Percentiles rank a stretch among this genome's conserved stretches.
Evolutionary conservation across 2,329 filamentous ascomycete genomes (phyloP).

Genomic region (Talaromyces sp.): DNA sequence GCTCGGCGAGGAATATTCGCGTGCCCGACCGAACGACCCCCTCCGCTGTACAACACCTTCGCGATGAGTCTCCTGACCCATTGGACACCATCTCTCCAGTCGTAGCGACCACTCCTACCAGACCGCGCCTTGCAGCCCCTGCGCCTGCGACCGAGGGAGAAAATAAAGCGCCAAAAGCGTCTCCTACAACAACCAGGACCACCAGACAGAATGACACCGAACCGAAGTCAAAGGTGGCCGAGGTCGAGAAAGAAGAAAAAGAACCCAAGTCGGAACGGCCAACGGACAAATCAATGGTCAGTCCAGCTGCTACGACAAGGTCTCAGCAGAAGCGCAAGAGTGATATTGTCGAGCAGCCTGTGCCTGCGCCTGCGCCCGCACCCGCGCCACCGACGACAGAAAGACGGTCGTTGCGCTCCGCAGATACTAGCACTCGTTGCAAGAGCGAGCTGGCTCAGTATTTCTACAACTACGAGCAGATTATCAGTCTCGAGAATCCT

Average conservation of each 20-base stretch:
- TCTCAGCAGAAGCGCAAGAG: constrained; percentile 10
- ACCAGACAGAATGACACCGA: constrained; percentile 16
- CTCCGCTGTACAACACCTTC: constrained; percentile 13
- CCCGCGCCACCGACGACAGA: constrained; percentile 42
- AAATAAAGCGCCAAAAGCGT: constrained; percentile 12
- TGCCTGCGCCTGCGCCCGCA: neutral
- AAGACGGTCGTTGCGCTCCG: constrained; percentile 79
- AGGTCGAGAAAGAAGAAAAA: constrained; percentile 1
- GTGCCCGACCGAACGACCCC: constrained; percentile 14
- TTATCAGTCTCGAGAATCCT: constrained; percentile 82
- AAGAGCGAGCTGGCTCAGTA: constrained; percentile 91
- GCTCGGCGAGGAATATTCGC: constrained; percentile 10
- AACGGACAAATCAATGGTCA: neutral
- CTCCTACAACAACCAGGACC: constrained; percentile 18
- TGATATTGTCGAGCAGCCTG: constrained; percentile 10
- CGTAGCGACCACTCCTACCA: constrained; percentile 5
- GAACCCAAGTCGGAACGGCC: neutral
- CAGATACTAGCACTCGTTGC: constrained; percentile 77
- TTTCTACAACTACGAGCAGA: constrained; percentile 91
- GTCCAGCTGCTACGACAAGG: neutral
- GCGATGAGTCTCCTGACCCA: constrained; percentile 27
- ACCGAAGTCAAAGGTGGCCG: neutral
- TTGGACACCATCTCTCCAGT: constrained; percentile 29
- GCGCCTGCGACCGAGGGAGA: constrained; percentile 7
- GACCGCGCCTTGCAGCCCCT: constrained; percentile 9